phyloP scores from a whole-genome alignment of 306 rosid species.

The Gleditsia sinensis region DNA sequence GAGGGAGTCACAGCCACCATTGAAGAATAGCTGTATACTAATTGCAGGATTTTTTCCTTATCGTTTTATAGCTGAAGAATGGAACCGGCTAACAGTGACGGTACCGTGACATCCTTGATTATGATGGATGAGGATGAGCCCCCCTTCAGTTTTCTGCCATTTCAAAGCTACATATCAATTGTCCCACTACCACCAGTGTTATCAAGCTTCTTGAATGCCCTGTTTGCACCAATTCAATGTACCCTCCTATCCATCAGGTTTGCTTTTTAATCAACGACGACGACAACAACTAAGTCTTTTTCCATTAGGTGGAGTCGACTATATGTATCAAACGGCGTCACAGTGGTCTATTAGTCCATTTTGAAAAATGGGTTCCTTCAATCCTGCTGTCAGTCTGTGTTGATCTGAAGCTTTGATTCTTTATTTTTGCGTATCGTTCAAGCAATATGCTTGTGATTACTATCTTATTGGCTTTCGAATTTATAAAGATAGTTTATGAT shows the following conservation, averaged over 20 bases:
- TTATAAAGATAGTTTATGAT: not conserved
- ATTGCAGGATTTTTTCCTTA: not conserved
- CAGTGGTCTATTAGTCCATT: too few species aligned
- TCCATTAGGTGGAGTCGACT: too few species aligned
- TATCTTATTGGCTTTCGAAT: not conserved
- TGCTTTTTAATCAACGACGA: constrained; percentile 20
- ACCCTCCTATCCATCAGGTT: constrained; percentile 85
- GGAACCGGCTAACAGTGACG: constrained; percentile 54
- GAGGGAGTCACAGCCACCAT: not conserved
- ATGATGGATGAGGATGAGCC: constrained; percentile 60
- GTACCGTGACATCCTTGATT: constrained; percentile 47
- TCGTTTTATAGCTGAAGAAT: constrained; percentile 43
- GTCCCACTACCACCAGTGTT: constrained; percentile 57
- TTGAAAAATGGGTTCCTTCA: constrained; percentile 13
- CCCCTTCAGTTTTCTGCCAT: constrained; percentile 52
- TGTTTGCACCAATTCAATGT: constrained; percentile 75
- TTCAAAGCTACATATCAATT: constrained; percentile 52
- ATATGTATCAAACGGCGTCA: too few species aligned
- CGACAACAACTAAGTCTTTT: too few species aligned
- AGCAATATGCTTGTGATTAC: not conserved
- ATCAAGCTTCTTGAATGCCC: constrained; percentile 80
- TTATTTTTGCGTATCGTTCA: not conserved
- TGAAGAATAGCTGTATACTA: not conserved
- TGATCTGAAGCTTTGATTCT: not conserved
- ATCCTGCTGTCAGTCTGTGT: not conserved